These are phyloP conservation scores for Colletotrichum orchidophilum DNA, from an alignment of 2,329 filamentous ascomycete species.

Conservation along the genomic window DNA sequence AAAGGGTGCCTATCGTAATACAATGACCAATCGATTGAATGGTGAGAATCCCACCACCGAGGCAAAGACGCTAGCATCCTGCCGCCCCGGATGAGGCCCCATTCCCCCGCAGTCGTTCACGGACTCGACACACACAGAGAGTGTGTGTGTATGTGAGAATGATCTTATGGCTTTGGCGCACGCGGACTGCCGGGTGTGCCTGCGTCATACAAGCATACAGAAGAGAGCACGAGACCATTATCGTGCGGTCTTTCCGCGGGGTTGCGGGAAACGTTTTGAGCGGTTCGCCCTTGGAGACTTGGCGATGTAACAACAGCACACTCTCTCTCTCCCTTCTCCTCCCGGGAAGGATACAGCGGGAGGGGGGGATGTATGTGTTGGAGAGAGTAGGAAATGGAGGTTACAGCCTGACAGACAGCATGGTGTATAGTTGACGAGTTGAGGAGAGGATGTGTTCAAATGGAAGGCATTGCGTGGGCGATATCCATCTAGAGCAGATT, in stretches of 20 bases:
- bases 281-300: neutral
- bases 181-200: slow-evolving; percentile 5
- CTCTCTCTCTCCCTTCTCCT: neutral
- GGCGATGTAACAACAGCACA: neutral
- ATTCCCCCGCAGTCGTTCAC: neutral
- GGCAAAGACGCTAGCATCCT: neutral
- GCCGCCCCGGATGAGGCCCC: no score
- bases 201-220: slow-evolving; percentile 17
- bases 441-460: neutral
- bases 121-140: neutral
- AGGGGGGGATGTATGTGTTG: neutral
- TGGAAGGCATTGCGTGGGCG: neutral
- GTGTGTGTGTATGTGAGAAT: neutral
- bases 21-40: neutral
- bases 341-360: no score
- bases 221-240: slow-evolving; percentile 22
- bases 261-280: neutral
- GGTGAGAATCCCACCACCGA: neutral
- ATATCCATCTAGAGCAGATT: neutral
- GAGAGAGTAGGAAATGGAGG: neutral
- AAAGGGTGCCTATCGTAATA: no score
- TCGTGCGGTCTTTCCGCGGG: neutral
- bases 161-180: neutral
- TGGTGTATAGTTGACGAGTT: neutral
- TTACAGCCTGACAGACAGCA: neutral